Conservation (phyloP, 2,329 filamentous ascomycete species). For the Venturia effusa region DNA sequence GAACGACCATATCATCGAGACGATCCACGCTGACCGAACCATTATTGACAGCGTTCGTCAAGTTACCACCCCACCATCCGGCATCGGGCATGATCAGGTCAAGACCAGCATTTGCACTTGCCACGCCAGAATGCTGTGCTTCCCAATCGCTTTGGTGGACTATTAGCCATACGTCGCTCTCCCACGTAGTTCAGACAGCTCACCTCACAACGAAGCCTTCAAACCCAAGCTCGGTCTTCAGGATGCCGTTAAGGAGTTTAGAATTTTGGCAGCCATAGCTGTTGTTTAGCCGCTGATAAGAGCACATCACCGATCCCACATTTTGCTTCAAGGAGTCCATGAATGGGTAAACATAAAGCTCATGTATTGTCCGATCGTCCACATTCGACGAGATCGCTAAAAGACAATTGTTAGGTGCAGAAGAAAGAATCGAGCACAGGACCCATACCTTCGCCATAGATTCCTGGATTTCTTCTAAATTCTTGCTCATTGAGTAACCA, state of each 20-base stretch:
- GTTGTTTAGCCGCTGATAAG: conserved; percentile 24
- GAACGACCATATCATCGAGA: conserved; percentile 24
- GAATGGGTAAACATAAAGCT: conserved; percentile 23
- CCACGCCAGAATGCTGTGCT: conserved; percentile 9
- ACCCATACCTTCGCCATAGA: conserved; percentile 11
- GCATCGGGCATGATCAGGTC: not conserved
- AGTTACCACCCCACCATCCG: conserved; percentile 14
- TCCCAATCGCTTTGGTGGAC: conserved; percentile 15
- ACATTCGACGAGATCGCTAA: conserved; percentile 13
- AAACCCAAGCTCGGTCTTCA: conserved; percentile 49
- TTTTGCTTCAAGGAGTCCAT: conserved; percentile 17
- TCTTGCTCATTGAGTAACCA: conserved; percentile 19
- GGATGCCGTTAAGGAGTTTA: conserved; percentile 46
- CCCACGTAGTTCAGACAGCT: conserved; percentile 20
- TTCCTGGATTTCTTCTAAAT: conserved; percentile 12
- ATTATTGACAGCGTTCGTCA: conserved; percentile 27
- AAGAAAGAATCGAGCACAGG: not conserved
- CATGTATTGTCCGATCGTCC: conserved; percentile 21
- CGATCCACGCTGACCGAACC: conserved; percentile 20
- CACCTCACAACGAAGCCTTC: conserved; percentile 19
- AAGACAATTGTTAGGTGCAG: not conserved
- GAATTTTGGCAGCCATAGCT: conserved; percentile 43
- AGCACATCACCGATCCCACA: conserved; percentile 24
- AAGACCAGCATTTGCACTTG: not conserved
- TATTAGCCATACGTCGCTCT: conserved; percentile 20